phyloP scores from a whole-genome alignment of 1,284 basidiomycete genomes.

The Dichomitus squalens region DNA sequence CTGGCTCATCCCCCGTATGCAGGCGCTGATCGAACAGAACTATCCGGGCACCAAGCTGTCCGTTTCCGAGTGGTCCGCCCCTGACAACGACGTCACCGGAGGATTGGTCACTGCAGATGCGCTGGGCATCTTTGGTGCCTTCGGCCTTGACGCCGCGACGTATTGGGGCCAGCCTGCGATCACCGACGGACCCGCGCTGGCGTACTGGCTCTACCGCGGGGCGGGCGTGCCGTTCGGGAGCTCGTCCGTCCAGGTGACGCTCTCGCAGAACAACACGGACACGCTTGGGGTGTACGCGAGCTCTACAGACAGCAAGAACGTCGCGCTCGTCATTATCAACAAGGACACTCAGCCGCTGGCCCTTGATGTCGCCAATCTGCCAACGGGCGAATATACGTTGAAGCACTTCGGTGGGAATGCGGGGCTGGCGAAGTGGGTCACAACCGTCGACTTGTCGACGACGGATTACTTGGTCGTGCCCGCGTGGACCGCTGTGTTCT shows the following conservation, averaged over 20 bases:
- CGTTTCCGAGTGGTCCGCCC: slow-evolving; percentile 50
- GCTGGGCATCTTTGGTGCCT: slow-evolving; percentile 50
- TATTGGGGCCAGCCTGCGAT: slow-evolving; percentile 51
- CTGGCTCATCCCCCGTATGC: slow-evolving; percentile 48
- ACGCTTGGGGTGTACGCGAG: slow-evolving; percentile 47
- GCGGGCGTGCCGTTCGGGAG: slow-evolving; percentile 39
- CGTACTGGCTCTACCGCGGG: slow-evolving; percentile 56
- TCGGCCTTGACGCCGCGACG: slow-evolving; percentile 49
- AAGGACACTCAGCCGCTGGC: slow-evolving; percentile 44
- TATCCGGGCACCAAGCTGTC: slow-evolving; percentile 55
- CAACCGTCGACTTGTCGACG: slow-evolving; percentile 38
- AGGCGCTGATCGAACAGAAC: slow-evolving; percentile 44
- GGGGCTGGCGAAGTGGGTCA: slow-evolving; percentile 55
- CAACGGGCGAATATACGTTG: slow-evolving; percentile 47
- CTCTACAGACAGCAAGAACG: slow-evolving; percentile 33
- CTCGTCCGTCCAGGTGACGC: slow-evolving; percentile 44
- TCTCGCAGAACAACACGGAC: slow-evolving; percentile 41
- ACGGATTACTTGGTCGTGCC: slow-evolving; percentile 46
- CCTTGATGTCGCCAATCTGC: slow-evolving; percentile 44
- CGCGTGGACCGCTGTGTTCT: slow-evolving; percentile 49
- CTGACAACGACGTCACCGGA: slow-evolving; percentile 50
- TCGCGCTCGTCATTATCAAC: slow-evolving; percentile 51
- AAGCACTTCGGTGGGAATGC: slow-evolving; percentile 53
- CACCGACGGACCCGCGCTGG: slow-evolving; percentile 46
- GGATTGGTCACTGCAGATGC: slow-evolving; percentile 49